Conservation (phyloP, 768 basidiomycete genomes). For the Aureoboletus auriporus region DNA sequence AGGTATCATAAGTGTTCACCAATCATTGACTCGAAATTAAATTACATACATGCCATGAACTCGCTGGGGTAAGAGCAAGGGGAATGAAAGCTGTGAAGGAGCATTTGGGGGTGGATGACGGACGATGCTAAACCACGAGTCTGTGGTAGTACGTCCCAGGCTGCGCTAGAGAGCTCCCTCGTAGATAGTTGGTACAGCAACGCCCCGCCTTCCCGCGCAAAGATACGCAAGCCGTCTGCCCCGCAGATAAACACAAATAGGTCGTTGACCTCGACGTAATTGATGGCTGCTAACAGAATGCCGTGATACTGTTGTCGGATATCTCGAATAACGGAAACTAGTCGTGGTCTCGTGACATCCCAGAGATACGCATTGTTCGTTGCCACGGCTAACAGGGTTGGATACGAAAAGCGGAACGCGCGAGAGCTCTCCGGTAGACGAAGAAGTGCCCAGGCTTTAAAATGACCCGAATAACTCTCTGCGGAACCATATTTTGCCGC, state of each 20-base stretch:
- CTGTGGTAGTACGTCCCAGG: slow-evolving; percentile 31
- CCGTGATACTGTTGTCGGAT: slow-evolving; percentile 12
- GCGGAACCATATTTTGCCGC: slow-evolving; percentile 8
- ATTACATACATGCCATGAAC: slow-evolving; percentile 27
- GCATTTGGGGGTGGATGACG: slow-evolving; percentile 20
- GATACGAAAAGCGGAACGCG: slow-evolving; percentile 69
- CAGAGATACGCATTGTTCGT: slow-evolving; percentile 49
- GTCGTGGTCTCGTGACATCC: slow-evolving; percentile 51
- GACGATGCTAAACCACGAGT: slow-evolving; percentile 3
- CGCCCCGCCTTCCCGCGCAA: slow-evolving; percentile 43
- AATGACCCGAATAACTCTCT: slow-evolving; percentile 42
- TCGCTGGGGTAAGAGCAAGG: slow-evolving; percentile 2
- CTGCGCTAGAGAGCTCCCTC: slow-evolving; percentile 30
- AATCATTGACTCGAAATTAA: background rate
- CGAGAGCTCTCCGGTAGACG: slow-evolving; percentile 37
- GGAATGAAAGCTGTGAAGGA: slow-evolving; percentile 9
- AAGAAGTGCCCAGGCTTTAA: slow-evolving; percentile 60
- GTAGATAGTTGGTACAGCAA: slow-evolving; percentile 43
- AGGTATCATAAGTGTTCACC: slow-evolving; percentile 1
- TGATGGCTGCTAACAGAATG: slow-evolving; percentile 36
- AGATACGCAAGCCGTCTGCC: slow-evolving; percentile 45
- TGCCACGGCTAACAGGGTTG: slow-evolving; percentile 53
- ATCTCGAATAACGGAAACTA: slow-evolving; percentile 39
- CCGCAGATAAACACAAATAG: slow-evolving; percentile 61
- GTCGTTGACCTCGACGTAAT: slow-evolving; percentile 64